Percentiles rank a stretch among this genome's conserved stretches.
Conservation (phyloP, 1,284 basidiomycete species). For the Lentinula novae-zelandiae region DNA sequence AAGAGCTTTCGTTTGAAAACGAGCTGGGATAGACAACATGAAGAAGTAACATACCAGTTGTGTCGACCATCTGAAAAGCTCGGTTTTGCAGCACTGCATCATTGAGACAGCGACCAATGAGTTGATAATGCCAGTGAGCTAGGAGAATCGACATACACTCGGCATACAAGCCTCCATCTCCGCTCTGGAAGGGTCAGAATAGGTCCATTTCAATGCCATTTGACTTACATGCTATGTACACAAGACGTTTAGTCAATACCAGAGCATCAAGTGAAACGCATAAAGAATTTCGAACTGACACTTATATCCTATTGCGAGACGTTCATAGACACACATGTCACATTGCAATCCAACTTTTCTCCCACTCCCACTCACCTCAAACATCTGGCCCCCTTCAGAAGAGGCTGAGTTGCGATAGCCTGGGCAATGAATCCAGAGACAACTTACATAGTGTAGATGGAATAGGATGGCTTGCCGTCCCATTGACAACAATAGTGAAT, state of each 20-base stretch:
- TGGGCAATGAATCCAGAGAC: neutral
- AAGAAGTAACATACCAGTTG: neutral
- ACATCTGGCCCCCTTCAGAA: conserved; percentile 49
- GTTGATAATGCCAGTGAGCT: too few species aligned
- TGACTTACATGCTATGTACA: conserved; percentile 37
- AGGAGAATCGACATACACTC: conserved; percentile 34
- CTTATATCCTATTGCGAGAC: conserved; percentile 44
- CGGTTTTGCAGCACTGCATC: conserved; percentile 51
- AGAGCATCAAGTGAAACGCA: neutral
- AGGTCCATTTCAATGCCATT: neutral
- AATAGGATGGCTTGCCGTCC: conserved; percentile 45
- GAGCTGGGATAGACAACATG: neutral
- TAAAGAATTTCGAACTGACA: conserved; percentile 29
- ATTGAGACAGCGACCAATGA: too few species aligned
- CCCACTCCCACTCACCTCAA: conserved; percentile 34
- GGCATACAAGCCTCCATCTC: conserved; percentile 57
- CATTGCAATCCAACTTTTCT: too few species aligned
- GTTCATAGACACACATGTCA: neutral
- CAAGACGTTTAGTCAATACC: neutral
- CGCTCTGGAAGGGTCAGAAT: conserved; percentile 34
- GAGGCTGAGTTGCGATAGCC: neutral
- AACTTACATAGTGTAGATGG: conserved; percentile 49
- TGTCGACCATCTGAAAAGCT: conserved; percentile 52
- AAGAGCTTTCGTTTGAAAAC: neutral
- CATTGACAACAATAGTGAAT: conserved; percentile 38